Percentiles rank a stretch among this genome's conserved stretches.
phyloP scores from a whole-genome alignment of 108 stramenopile genomes.

The Nitzschia sp. region DNA sequence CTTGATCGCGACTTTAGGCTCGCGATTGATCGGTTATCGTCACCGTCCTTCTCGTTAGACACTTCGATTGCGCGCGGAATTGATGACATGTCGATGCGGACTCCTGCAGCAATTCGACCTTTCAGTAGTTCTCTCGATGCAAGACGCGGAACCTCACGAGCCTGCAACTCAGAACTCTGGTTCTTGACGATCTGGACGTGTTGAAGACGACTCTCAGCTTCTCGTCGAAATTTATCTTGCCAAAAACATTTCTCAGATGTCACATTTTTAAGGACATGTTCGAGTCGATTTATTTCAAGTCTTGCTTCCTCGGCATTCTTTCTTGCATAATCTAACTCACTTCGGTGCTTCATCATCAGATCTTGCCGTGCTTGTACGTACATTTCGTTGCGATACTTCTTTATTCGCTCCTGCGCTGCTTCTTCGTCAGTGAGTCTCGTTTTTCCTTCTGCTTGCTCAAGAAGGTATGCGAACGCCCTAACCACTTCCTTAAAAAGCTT shows the following conservation, averaged over 20 bases:
- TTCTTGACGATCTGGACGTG: too few relatives aligned
- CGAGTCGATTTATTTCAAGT: conserved; percentile 6
- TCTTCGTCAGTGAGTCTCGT: not conserved
- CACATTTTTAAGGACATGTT: not conserved
- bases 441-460: conserved; percentile 19
- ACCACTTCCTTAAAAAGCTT: conserved; percentile 22
- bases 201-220: not conserved
- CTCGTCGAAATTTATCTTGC: not conserved
- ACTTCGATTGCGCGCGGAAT: too few relatives aligned
- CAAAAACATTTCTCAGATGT: not conserved
- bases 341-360: conserved; percentile 14
- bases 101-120: too few relatives aligned
- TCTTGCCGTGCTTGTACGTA: conserved; percentile 7
- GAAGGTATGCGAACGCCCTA: conserved; percentile 21
- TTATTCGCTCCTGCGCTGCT: not conserved
- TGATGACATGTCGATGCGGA: too few relatives aligned
- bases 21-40: too few relatives aligned
- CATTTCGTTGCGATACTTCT: conserved; percentile 7
- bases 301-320: conserved; percentile 10
- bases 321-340: conserved; percentile 16
- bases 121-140: not conserved
- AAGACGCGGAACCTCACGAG: not conserved
- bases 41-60: too few relatives aligned
- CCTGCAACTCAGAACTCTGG: too few relatives aligned
- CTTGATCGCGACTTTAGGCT: too few relatives aligned